phyloP scores from a whole-genome alignment of 192 early-diverging fungal genomes.

The Coemansia sp. region DNA sequence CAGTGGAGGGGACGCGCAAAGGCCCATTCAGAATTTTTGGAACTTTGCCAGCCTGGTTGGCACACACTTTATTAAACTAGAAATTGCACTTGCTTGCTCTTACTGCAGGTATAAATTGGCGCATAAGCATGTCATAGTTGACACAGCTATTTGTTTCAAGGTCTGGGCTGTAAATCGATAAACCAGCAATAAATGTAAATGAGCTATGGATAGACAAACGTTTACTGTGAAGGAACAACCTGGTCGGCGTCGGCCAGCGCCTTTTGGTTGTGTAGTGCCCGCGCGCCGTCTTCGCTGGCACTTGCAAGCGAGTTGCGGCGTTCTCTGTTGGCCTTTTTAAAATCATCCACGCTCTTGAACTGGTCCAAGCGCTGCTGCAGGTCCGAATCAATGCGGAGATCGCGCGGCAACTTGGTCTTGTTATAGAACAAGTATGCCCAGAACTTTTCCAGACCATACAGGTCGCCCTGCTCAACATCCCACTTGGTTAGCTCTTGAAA shows the following conservation, averaged over 20 bases:
- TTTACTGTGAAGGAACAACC: constrained; percentile 13
- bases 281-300: constrained; percentile 12
- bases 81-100: no score
- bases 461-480: constrained; percentile 69
- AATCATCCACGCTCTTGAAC: constrained; percentile 66
- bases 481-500: constrained; percentile 80
- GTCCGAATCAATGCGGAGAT: constrained; percentile 58
- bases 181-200: no score
- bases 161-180: no score
- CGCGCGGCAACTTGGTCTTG: constrained; percentile 73
- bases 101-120: no score
- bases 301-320: constrained; percentile 35
- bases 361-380: constrained; percentile 60
- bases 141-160: no score
- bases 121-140: no score
- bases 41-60: no score
- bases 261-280: constrained; percentile 36
- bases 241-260: constrained; percentile 40
- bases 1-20: no score
- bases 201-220: no score
- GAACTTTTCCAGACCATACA: constrained; percentile 94
- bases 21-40: no score
- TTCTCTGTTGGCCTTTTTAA: constrained; percentile 52
- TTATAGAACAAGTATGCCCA: constrained; percentile 93
- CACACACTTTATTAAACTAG: no score